Evolutionary conservation across 129 eudicot genomes (phyloP), one percentile per base, ranked within the genome.

Genomic region (Pittosporum tobira): DNA sequence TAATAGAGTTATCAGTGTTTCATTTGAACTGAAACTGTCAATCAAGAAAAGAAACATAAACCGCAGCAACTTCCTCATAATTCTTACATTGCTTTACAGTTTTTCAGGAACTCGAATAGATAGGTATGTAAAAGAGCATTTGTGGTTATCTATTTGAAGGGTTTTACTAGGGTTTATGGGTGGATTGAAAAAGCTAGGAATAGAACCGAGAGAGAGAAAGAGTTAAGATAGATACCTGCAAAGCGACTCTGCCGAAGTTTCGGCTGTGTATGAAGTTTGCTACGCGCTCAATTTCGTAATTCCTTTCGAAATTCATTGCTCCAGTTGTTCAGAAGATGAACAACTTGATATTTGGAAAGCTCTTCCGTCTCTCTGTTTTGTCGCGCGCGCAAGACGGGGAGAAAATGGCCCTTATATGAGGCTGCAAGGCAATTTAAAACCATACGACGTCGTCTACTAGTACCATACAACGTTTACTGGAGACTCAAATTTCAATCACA

Each of bases 221-320:
- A 42, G n/a, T n/a, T n/a, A n/a, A 47, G 31, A 22, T 7, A 45
- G 59, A n/a, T 63, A 83, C 96, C 96, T 87, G 96, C 48, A 87
- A 72, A 61, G 96, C 93, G 29, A 82, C 88, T 52, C 88, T 72
- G 26, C 70, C 60, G 73, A 77, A 87, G 67, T 46, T 64, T 49
- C 56, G 58, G 61, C 53, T 47, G 64, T 30, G 73, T 18, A 87
- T 77, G 71, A 77, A 87, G 38, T 67, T 68, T 5, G 81, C 95
- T 29, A 83, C 83, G 23, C 77, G 74, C 23, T 59, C 65, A 69
- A 77, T 77, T 63, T 83, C 95, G 65, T 79, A 87, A 44, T 68
- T 68, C 46, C 74, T 38, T 59, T 87, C 88, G 63, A 84, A 69
- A 18, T 80, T 84, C 85, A 87, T 79, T 60, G 75, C 40, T 8